Evolutionary conservation across 192 early-diverging fungal genomes (phyloP).

Genomic region (Phlyctochytrium bullatum): DNA sequence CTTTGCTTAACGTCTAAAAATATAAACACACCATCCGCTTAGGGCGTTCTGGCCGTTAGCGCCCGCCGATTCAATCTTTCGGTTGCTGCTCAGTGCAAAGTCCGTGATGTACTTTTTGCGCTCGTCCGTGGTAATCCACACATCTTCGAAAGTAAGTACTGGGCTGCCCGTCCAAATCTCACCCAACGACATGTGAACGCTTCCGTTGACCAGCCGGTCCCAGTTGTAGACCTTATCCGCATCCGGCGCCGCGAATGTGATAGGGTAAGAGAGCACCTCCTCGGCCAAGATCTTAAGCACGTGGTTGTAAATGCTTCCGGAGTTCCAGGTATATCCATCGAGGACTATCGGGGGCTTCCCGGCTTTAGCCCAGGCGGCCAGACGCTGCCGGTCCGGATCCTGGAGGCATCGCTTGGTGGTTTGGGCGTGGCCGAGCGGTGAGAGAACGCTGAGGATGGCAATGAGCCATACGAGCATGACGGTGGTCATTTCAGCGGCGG

Average conservation of each 20-base stretch:
- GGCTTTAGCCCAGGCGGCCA: no score
- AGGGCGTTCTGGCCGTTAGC: background rate
- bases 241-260: background rate
- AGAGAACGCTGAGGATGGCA: no score
- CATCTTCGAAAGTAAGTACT: background rate
- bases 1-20: background rate
- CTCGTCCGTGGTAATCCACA: background rate
- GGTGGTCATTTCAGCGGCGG: no score
- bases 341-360: background rate
- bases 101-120: conserved; percentile 1
- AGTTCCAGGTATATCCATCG: background rate
- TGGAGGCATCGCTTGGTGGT: no score
- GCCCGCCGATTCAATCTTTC: background rate
- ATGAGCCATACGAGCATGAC: no score
- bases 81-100: background rate
- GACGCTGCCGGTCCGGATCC: no score
- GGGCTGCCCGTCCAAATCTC: background rate
- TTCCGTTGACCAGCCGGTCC: background rate
- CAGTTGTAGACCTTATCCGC: background rate
- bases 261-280: background rate
- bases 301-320: background rate
- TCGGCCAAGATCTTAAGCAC: background rate
- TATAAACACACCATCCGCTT: background rate
- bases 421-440: no score
- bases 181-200: background rate